Evolutionary conservation across 305 asterid species (phyloP), one percentile per base, ranked within the genome.

Genomic region (Caryopteris hybrid): DNA sequence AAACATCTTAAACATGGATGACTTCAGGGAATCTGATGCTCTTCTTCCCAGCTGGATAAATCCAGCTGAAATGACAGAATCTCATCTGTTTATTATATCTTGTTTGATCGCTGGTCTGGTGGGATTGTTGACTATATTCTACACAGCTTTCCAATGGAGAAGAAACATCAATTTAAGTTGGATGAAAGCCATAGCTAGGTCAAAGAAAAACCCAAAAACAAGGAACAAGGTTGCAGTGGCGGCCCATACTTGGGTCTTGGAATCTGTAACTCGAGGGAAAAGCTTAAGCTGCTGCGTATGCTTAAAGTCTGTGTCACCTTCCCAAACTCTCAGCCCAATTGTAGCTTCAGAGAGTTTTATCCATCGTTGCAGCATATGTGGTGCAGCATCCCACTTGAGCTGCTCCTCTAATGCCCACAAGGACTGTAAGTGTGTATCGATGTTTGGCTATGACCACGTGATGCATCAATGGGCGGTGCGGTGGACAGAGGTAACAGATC

Each of bases 161-260:
- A 87, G 96, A 73, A 91, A 89, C 57, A 86, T 87, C 65, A 91
- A 85, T 63, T 62, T 88, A 71, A 89, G 85, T 70, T 94, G 97
- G 99, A 91, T 81, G 96, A 91, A 81, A 81, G 96, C 99, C 85
- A 86, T 91, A 78, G 96, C 96, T 25, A 81, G 95, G 84, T 94
- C 99, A 22, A 94, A 91, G 86, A 91, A 86, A 78, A 86, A 88
- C 61, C 99, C 96, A 1, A 94, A 87, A 88, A 70, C 89, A 47
- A 86, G 82, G 78, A 76, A 80, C 79, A 91, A 84, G 83, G 88
- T 77, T 72, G 90, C 88, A 21, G 67, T 80, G 59, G 88, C 91
- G 58, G 82, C 89, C 71, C 99, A 94, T 81, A 74, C 83, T 31
- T 94, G 99, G 99, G 69, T 41, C 71, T 78, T 86, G 80, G 99